Conservation (phyloP, 2,329 filamentous ascomycete genomes). For the Paraphoma chrysanthemicola region DNA sequence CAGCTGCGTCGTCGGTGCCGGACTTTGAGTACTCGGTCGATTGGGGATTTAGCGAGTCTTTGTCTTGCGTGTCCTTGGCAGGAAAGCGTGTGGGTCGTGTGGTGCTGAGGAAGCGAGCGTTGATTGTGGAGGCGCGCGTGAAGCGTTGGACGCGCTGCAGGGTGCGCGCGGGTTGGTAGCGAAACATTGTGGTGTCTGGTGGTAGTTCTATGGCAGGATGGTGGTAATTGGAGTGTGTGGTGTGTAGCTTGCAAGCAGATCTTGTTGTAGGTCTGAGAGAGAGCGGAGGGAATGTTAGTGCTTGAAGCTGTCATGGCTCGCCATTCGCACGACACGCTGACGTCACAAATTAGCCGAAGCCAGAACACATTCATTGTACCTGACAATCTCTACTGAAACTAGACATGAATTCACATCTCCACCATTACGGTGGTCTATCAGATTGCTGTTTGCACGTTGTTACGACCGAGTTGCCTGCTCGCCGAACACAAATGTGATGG, state of each 20-base stretch:
- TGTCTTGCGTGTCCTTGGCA: conserved; percentile 55
- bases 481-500: background rate
- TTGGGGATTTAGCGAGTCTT: conserved; percentile 68
- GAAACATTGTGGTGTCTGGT: conserved; percentile 26
- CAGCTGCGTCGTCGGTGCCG: conserved; percentile 67
- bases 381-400: background rate
- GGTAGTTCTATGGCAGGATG: background rate
- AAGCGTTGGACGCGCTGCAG: conserved; percentile 22
- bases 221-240: no score
- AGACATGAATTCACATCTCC: no score
- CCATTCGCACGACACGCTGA: conserved; percentile 2
- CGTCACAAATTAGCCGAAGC: conserved; percentile 9
- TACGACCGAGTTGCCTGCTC: background rate
- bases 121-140: conserved; percentile 13
- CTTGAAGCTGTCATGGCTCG: conserved; percentile 3
- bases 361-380: background rate
- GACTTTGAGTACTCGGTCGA: conserved; percentile 72
- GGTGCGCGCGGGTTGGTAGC: conserved; percentile 27
- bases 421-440: no score
- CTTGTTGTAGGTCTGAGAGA: no score
- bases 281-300: no score
- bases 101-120: conserved; percentile 33
- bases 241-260: no score
- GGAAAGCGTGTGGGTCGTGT: conserved; percentile 27
- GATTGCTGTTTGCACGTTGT: no score